Conservation (phyloP, 345 rosid species). For the Linum trigynum region DNA sequence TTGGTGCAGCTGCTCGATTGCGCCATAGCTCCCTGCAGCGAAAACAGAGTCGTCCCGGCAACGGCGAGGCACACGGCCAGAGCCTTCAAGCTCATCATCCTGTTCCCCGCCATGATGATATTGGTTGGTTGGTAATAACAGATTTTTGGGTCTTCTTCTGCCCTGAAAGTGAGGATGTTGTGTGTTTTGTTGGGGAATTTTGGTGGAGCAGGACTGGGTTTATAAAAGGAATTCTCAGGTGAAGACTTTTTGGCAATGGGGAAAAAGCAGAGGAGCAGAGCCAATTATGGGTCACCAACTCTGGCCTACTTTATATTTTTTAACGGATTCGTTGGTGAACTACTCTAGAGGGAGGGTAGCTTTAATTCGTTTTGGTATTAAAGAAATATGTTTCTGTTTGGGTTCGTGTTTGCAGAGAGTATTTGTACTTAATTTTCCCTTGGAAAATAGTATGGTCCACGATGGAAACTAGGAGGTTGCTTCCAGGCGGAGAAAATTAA, state of each 20-base stretch:
- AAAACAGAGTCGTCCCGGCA: background rate
- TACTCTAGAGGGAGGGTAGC: background rate
- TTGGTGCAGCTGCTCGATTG: conserved; percentile 16
- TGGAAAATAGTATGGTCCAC: too few relatives aligned
- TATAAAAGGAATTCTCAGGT: background rate
- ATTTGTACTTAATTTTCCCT: too few relatives aligned
- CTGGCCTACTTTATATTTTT: background rate
- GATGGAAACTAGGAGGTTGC: too few relatives aligned
- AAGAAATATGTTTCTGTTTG: too few relatives aligned
- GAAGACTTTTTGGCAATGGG: background rate
- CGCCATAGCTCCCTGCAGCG: background rate
- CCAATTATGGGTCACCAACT: background rate
- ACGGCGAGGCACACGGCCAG: background rate
- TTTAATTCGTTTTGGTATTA: too few relatives aligned
- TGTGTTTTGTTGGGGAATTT: background rate
- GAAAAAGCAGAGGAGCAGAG: background rate
- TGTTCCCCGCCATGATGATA: background rate
- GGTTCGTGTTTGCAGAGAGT: too few relatives aligned
- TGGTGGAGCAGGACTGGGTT: background rate
- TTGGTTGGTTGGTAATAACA: background rate
- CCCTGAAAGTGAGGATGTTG: background rate
- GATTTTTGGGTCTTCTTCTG: background rate
- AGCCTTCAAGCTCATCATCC: background rate
- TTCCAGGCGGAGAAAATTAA: too few relatives aligned
- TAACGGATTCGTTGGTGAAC: background rate